Evolutionary conservation across 1,139 yeast species (phyloP), one percentile per base, ranked within the genome.

Genomic region (Meyerozyma carpophila): DNA sequence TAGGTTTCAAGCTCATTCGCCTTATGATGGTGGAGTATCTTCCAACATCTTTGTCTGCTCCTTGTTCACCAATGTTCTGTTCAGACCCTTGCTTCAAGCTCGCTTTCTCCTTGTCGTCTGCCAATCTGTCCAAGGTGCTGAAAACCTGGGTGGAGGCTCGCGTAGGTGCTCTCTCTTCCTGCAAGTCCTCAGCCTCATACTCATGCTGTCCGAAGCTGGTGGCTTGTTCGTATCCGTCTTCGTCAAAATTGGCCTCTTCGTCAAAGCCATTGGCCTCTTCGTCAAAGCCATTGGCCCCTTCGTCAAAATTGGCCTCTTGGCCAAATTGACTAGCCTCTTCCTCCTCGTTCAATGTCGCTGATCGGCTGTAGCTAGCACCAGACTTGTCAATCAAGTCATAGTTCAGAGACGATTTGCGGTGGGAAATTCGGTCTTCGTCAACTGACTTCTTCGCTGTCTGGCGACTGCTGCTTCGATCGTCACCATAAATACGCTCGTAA

Each of bases 1-100:
- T 69, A 2, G 80, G 77, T 41, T 63, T 67, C 51, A 72, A 61
- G 39, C 70, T 63, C 38, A 63, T 49, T 44, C 62, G 57, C 45
- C 67, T 60, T 47, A 66, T 55, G 5, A 67, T 21, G 26, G 37
- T 34, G 8, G 37, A 34, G 14, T 34, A 34, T 11, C 37, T 20
- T 13, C 34, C 34, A 11, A 31, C 16, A 13, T 31, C 34, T 31
- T 14, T 16, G 16, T 13, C 16, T 8, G 16, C 20, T 13, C 18
- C 14, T 6, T 7, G 4, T 5, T 27, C 13, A 10, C 6, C 29
- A 11, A 27, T 7, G 29, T 4, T 27, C 29, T 27, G 13, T n/a
- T 27, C 29, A 27, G 29, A 11, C 2, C 29, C 13, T 27, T 27
- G 7, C 7, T n/a, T n/a, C 18, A 16, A 31, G 34, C 34, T 31